Evolutionary conservation across 768 basidiomycete genomes (phyloP).

Genomic region (Hirschioporus abietinus): DNA sequence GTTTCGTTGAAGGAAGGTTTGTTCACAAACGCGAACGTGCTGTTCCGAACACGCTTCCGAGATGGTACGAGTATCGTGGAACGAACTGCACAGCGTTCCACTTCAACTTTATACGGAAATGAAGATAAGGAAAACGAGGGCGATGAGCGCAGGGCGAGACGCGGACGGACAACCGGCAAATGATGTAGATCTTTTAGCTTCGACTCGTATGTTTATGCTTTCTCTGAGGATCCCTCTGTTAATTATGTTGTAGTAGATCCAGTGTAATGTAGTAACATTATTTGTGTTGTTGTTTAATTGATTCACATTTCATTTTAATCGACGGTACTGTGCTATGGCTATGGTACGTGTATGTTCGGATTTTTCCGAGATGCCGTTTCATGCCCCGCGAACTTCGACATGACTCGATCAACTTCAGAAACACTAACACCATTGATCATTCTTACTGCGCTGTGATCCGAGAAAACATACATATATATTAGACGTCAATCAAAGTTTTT

Average conservation of each 20-base stretch:
- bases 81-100: slow-evolving; percentile 64
- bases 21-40: slow-evolving; percentile 95
- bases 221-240: background rate
- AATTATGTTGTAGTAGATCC: background rate
- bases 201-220: background rate
- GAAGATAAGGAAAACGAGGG: slow-evolving; percentile 13
- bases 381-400: too few species aligned
- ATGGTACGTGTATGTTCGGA: background rate
- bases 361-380: background rate
- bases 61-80: slow-evolving; percentile 93
- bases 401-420: too few species aligned
- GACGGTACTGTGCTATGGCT: background rate
- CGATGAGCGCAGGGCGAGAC: slow-evolving; percentile 9
- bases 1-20: slow-evolving; percentile 95
- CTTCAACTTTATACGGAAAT: slow-evolving; percentile 35
- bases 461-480: too few species aligned
- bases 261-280: background rate
- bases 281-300: background rate
- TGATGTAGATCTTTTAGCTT: background rate
- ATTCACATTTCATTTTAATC: background rate
- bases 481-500: too few species aligned
- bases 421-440: too few species aligned
- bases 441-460: too few species aligned
- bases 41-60: slow-evolving; percentile 89
- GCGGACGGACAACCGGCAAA: slow-evolving; percentile 10